Percentiles rank a stretch among this genome's conserved stretches.
Evolutionary conservation across 1,284 basidiomycete genomes (phyloP).

Genomic region (Malassezia japonica): DNA sequence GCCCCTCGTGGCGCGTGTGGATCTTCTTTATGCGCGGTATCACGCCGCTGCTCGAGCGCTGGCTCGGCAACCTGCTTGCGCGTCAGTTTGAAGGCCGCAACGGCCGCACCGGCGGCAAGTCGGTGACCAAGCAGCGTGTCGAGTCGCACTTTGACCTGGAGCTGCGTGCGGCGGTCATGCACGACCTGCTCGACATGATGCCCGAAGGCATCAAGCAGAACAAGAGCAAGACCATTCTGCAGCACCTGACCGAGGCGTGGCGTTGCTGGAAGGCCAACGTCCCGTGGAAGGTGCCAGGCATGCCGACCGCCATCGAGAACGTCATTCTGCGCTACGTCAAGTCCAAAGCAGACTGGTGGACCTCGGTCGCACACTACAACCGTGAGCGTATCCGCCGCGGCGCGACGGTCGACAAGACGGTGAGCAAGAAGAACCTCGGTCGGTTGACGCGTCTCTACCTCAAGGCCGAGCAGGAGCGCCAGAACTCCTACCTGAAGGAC

Average conservation of each 20-base stretch:
- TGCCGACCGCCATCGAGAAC: slow-evolving; percentile 97
- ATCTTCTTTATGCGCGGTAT: slow-evolving; percentile 99
- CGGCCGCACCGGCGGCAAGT: slow-evolving; percentile 67
- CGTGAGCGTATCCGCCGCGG: slow-evolving; percentile 89
- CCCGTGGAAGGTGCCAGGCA: slow-evolving; percentile 91
- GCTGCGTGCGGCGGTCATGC: slow-evolving; percentile 95
- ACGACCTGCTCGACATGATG: slow-evolving; percentile 84
- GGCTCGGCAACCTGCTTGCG: slow-evolving; percentile 93
- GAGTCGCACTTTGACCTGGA: slow-evolving; percentile 98
- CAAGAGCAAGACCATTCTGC: slow-evolving; percentile 96
- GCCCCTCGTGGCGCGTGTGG: slow-evolving; percentile 99
- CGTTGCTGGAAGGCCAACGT: slow-evolving; percentile 95
- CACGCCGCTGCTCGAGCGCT: slow-evolving; percentile 89
- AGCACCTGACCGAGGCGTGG: slow-evolving; percentile 96
- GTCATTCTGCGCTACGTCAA: slow-evolving; percentile 99
- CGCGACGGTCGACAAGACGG: slow-evolving; percentile 98
- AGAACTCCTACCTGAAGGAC: slow-evolving; percentile 46
- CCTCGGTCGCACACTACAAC: slow-evolving; percentile 81
- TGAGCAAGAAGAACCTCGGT: slow-evolving; percentile 88
- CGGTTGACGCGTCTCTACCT: slow-evolving; percentile 64
- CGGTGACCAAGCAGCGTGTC: slow-evolving; percentile 96
- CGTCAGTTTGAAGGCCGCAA: slow-evolving; percentile 95
- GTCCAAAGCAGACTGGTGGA: slow-evolving; percentile 99
- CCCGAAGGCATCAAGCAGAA: slow-evolving; percentile 98
- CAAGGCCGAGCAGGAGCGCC: slow-evolving; percentile 47